Percentiles rank a stretch among this genome's conserved stretches.
Conservation (phyloP, 1,284 basidiomycete species). For the Fistulinella cinereoalba region DNA sequence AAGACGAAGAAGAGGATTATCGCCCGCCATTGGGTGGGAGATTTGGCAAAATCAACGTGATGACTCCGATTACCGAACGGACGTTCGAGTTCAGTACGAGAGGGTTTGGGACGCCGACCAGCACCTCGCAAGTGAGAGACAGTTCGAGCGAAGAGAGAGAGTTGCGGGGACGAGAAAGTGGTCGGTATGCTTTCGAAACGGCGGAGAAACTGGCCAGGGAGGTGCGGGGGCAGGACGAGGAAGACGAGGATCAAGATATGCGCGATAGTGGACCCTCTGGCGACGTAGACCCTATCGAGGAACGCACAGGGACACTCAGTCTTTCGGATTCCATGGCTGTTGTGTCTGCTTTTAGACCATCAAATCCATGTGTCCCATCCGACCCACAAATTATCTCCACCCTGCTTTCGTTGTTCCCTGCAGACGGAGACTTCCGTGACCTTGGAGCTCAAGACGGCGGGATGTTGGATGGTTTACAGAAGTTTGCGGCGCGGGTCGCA, state of each 20-base stretch:
- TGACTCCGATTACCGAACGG: slow-evolving; percentile 94
- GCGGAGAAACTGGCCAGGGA: slow-evolving; percentile 58
- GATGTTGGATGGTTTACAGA: slow-evolving; percentile 66
- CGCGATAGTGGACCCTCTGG: slow-evolving; percentile 32
- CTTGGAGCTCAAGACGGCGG: slow-evolving; percentile 51
- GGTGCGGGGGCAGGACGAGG: slow-evolving; percentile 37
- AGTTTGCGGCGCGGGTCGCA: slow-evolving; percentile 54
- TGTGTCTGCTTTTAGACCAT: slow-evolving; percentile 61
- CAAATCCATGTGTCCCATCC: slow-evolving; percentile 90
- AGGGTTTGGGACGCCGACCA: slow-evolving; percentile 32
- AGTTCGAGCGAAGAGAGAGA: slow-evolving; percentile 27
- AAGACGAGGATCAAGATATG: slow-evolving; percentile 18
- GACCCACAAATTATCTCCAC: slow-evolving; percentile 64
- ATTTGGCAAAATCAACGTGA: slow-evolving; percentile 77
- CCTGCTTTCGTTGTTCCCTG: slow-evolving; percentile 66
- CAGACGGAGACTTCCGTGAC: slow-evolving; percentile 68
- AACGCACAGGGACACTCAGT: slow-evolving; percentile 59
- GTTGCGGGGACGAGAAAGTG: slow-evolving; percentile 30
- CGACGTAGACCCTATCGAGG: slow-evolving; percentile 39
- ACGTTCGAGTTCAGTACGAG: slow-evolving; percentile 82
- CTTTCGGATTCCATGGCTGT: slow-evolving; percentile 61
- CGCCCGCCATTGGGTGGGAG: slow-evolving; percentile 65
- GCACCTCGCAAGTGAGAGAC: slow-evolving; percentile 20
- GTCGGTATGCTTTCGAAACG: slow-evolving; percentile 48
- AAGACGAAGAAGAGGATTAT: slow-evolving; percentile 29